Evolutionary conservation across 2,329 filamentous ascomycete genomes (phyloP), one percentile per base, ranked within the genome.

Genomic region (Penicillium sp.): DNA sequence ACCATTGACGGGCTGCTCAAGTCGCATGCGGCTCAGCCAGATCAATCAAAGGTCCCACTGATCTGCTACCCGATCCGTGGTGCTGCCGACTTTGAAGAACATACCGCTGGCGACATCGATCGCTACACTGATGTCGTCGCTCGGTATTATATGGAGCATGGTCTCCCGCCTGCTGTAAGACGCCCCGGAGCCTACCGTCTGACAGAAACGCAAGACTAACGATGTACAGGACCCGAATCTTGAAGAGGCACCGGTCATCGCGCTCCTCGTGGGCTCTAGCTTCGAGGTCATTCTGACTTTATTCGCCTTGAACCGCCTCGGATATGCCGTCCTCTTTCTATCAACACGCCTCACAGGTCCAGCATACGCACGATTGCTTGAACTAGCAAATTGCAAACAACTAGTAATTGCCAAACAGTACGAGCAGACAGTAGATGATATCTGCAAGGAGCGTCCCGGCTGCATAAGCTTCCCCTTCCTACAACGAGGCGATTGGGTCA

Each of bases 261-360:
- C 79, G 1, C 68, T 87, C n/a, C 73, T 87, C 0, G 82, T 80
- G 3, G 75, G 78, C 2, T 85, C 83, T 1, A 82, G 82, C 61
- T 73, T 87, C 13, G 82, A 85, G 57, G 84, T 84, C 55, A 74
- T 85, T 43, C 71, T 87, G 44, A 81, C 83, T 2, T 74, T 83
- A 44, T 77, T 87, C 47, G 85, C 83, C 0, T 67, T 87, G 33
- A 81, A 78, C 37, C 79, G 83, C 54, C 72, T 87, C 6, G 85
- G 85, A 11, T 83, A 83, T 70, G 81, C 83, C 0, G 76, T 81
- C 1, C 72, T 87, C 1, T 78, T 85, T 33, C 72, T 87, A 1
- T 86, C 83, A 0, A 83, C 81, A 2, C 75, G 85, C 9, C 75
- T 87, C 3, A 78, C 82, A 16, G 78, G 77, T 1, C 75, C 79